phyloP scores from a whole-genome alignment of 352 stramenopile species.

The Globisporangium cylindrosporum region DNA sequence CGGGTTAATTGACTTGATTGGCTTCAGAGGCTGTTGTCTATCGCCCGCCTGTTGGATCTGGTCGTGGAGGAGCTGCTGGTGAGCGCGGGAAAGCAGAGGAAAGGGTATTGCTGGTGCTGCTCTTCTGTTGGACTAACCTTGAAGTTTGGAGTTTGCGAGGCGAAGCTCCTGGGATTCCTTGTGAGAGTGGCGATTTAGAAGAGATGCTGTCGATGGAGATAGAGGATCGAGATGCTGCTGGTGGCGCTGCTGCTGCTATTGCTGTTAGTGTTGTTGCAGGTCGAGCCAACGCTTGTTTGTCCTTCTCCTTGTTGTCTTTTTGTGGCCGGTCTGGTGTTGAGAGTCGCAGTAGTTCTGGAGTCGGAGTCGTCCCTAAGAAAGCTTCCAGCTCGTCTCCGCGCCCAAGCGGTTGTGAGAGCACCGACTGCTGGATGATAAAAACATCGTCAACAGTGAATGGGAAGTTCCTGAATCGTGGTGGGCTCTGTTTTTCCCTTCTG shows the following conservation, averaged over 20 bases:
- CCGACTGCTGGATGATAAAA: constrained; percentile 29
- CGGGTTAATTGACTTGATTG: not conserved
- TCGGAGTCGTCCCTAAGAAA: not conserved
- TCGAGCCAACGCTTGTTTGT: not conserved
- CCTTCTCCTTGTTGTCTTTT: constrained; percentile 1
- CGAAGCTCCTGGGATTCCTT: not conserved
- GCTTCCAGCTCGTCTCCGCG: constrained; percentile 17
- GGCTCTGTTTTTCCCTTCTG: not conserved
- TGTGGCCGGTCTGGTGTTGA: not conserved
- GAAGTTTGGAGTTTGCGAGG: constrained; percentile 13
- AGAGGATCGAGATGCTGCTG: not conserved
- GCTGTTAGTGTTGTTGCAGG: not conserved
- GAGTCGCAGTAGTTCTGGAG: not conserved
- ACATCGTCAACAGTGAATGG: constrained; percentile 15
- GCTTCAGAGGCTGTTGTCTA: not conserved
- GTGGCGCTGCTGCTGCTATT: not conserved
- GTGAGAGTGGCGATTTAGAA: not conserved
- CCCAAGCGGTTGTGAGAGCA: constrained; percentile 25
- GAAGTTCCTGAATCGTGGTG: not conserved
- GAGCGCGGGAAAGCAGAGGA: not conserved
- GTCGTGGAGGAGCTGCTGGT: not conserved
- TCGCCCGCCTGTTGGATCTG: constrained; percentile 5
- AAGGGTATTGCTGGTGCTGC: not conserved
- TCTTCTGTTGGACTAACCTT: not conserved
- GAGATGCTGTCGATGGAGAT: constrained; percentile 7